Evolutionary conservation across 2,329 filamentous ascomycete species (phyloP), one percentile per base, ranked within the genome.

Genomic region (Neofusicoccum ribis): DNA sequence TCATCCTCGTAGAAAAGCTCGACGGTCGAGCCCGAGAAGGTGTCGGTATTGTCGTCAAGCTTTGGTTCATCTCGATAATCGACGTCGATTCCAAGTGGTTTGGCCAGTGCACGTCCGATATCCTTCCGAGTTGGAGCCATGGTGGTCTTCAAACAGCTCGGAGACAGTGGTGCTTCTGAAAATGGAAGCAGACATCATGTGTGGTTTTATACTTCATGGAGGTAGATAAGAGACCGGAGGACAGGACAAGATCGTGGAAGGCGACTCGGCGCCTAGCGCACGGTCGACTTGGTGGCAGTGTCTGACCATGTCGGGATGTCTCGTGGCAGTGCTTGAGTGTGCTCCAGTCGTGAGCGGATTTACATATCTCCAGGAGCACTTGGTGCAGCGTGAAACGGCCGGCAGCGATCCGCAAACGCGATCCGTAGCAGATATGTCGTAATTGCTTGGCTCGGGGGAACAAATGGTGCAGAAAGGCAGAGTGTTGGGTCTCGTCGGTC

Each of bases 1-100:
- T 92, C 89, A 17, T 89, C 84, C 74, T 99, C 94, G 64, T 95
- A 83, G 74, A 96, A 97, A 50, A 86, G 89, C 69, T 94, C 89
- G 43, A 88, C 85, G 5, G 27, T 31, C 27, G 27, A 31, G 1
- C 88, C 91, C 46, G 85, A 85, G 36, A 86, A 82, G 5, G 27
- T 31, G 6, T 31, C 27, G 0, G 93, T 90, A 58, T 92, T 83
- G 49, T 88, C 84, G 58, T 92, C 88, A 20, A 9, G 2, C n/a
- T 80, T 79, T 49, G 82, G 78, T 64, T 85, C 83, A 67, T 93
- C 85, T 51, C 87, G 83, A 67, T 89, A 86, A 67, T 91, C 82
- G 36, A 96, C 81, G 76, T 95, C 91, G 83, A 97, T 96, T 65
- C 91, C 90, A 41, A 97, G 83, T 66, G 83, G 84, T 77, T 91